These are phyloP conservation scores for Rhodamnia argentea DNA, from an alignment of 345 rosid genomes.

Conservation along the genomic window DNA sequence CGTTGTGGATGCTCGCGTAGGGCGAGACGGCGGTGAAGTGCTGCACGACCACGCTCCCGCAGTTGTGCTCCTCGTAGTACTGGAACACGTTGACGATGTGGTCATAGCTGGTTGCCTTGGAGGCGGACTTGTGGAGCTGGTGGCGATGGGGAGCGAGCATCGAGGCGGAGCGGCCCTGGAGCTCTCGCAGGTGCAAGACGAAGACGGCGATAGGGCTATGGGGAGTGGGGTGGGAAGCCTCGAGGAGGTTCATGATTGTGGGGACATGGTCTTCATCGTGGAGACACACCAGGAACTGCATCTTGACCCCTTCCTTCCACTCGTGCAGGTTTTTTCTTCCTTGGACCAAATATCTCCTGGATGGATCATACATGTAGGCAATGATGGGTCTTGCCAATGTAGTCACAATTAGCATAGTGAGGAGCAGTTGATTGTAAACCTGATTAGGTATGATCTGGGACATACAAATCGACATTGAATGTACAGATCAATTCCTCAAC, in stretches of 20 bases:
- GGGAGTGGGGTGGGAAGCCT: conserved; percentile 12
- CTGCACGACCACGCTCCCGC: conserved; percentile 2
- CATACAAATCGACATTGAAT: not conserved
- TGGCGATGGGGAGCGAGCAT: conserved; percentile 6
- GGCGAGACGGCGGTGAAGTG: conserved; percentile 17
- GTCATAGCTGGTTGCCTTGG: not conserved
- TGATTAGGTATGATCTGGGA: not conserved
- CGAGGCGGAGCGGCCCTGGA: conserved; percentile 17
- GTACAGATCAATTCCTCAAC: not conserved
- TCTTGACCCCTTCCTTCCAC: not conserved
- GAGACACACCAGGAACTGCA: conserved; percentile 19
- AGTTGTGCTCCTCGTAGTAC: not conserved
- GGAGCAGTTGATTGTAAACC: not conserved
- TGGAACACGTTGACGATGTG: conserved; percentile 13
- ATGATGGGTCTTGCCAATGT: conserved; percentile 6
- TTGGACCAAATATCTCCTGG: conserved; percentile 12
- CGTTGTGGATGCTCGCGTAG: conserved; percentile 7
- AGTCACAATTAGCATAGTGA: conserved; percentile 5
- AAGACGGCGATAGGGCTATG: conserved; percentile 4
- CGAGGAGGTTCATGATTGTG: conserved; percentile 13
- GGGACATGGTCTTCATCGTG: conserved; percentile 10
- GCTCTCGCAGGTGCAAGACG: conserved; percentile 17
- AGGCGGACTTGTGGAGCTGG: not conserved
- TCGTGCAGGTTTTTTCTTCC: conserved; percentile 14
- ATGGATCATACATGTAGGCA: conserved; percentile 19